Conservation (phyloP, 2,329 filamentous ascomycete genomes). For the Alternaria longipes region DNA sequence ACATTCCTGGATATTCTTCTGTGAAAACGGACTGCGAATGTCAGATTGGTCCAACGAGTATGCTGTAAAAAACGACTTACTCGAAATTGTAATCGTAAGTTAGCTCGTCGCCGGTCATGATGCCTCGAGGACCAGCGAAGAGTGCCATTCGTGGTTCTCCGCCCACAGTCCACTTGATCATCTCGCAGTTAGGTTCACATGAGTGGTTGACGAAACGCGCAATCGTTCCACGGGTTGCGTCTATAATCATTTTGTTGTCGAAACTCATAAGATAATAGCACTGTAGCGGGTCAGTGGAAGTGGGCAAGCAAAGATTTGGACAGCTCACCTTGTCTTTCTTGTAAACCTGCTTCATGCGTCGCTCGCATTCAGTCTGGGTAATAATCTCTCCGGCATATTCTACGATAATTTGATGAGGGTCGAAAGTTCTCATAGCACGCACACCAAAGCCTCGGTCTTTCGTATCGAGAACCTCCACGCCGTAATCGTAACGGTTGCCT, state of each 20-base stretch:
- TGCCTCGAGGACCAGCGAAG: conserved; percentile 87
- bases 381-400: conserved; percentile 99
- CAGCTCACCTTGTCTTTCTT: conserved; percentile 84
- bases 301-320: neutral
- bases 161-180: conserved; percentile 97
- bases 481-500: conserved; percentile 87
- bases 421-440: conserved; percentile 86
- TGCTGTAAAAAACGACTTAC: conserved; percentile 51
- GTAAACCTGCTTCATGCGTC: conserved; percentile 91
- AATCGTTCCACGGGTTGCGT: conserved; percentile 94
- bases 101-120: conserved; percentile 94
- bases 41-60: conserved; percentile 13
- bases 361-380: conserved; percentile 90
- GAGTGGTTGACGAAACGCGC: conserved; percentile 98
- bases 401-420: conserved; percentile 93
- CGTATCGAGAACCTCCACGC: conserved; percentile 95
- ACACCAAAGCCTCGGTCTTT: conserved; percentile 89
- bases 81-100: conserved; percentile 91
- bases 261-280: conserved; percentile 99
- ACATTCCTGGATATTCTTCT: conserved; percentile 70
- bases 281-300: conserved; percentile 58
- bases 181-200: conserved; percentile 93
- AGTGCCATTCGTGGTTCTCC: conserved; percentile 96
- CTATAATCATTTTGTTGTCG: conserved; percentile 98
- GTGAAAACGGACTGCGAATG: conserved; percentile 54